Conservation (phyloP, 805 yeast genomes). For the Nakazawaea laoshanensis region DNA sequence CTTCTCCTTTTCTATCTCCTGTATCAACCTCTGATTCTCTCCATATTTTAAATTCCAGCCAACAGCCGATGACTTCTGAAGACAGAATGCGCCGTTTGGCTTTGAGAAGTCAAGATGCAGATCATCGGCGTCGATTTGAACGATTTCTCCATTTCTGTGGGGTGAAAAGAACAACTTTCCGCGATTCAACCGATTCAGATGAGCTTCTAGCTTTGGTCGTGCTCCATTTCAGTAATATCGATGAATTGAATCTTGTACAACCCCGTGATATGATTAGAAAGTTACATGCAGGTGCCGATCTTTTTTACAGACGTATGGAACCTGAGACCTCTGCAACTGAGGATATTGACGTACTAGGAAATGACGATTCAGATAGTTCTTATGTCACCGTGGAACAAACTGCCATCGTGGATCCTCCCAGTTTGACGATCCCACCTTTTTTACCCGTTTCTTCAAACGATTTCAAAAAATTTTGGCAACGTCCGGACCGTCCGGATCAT, state of each 20-base stretch:
- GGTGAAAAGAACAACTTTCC: conserved; percentile 14
- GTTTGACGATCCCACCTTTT: conserved; percentile 17
- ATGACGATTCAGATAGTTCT: conserved; percentile 7
- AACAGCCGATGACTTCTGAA: conserved; percentile 8
- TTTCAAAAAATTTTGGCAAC: no score
- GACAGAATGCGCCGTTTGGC: conserved; percentile 7
- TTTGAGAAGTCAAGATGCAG: conserved; percentile 15
- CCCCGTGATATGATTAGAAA: no score
- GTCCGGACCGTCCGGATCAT: no score
- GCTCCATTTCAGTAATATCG: no score
- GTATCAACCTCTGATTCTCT: conserved; percentile 47
- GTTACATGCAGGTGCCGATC: no score
- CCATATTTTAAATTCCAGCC: conserved; percentile 30
- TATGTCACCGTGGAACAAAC: conserved; percentile 2
- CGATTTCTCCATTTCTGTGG: conserved; percentile 17
- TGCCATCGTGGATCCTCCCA: conserved; percentile 8
- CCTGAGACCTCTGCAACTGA: conserved; percentile 1
- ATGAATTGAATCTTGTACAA: no score
- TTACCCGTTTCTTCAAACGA: no score
- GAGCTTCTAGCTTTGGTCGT: no score
- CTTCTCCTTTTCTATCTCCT: conserved; percentile 45
- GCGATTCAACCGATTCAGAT: no score
- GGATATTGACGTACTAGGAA: conserved; percentile 8
- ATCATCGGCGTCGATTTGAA: conserved; percentile 19
- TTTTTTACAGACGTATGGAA: no score